Evolutionary conservation across 495 filamentous ascomycete genomes (phyloP).

Genomic region (Bacidia gigantensis): DNA sequence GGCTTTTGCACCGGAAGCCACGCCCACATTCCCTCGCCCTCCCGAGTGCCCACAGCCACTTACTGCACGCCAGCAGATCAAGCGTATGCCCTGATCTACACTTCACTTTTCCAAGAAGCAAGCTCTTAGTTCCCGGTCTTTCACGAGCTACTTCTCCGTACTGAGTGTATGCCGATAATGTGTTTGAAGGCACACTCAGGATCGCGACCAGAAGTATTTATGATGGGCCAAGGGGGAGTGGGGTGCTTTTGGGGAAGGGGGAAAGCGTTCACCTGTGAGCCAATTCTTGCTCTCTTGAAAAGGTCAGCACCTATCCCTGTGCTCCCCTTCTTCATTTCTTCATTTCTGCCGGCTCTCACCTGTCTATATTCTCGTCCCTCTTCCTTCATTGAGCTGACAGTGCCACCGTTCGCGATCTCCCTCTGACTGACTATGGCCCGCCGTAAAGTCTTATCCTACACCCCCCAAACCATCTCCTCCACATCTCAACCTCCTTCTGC

Average conservation of each 20-base stretch:
- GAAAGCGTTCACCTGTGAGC: neutral
- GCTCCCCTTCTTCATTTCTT: neutral
- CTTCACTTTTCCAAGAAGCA: neutral
- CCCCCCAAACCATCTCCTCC: neutral
- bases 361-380: neutral
- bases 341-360: neutral
- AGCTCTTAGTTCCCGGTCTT: neutral
- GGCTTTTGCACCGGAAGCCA: neutral
- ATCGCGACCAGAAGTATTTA: slow-evolving; percentile 4
- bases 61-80: neutral
- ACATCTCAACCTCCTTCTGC: slow-evolving; percentile 1
- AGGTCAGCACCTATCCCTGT: neutral
- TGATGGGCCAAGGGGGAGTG: neutral
- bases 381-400: neutral
- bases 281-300: slow-evolving; percentile 3
- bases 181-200: neutral
- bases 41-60: neutral
- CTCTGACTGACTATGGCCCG: slow-evolving; percentile 5
- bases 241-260: neutral
- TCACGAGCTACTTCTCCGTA: neutral
- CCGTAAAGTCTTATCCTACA: slow-evolving; percentile 2
- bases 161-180: neutral
- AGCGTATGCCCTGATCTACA: neutral
- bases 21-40: neutral
- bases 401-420: neutral